phyloP scores from a whole-genome alignment of 2,329 filamentous ascomycete genomes.

The Polytolypa hystricis region DNA sequence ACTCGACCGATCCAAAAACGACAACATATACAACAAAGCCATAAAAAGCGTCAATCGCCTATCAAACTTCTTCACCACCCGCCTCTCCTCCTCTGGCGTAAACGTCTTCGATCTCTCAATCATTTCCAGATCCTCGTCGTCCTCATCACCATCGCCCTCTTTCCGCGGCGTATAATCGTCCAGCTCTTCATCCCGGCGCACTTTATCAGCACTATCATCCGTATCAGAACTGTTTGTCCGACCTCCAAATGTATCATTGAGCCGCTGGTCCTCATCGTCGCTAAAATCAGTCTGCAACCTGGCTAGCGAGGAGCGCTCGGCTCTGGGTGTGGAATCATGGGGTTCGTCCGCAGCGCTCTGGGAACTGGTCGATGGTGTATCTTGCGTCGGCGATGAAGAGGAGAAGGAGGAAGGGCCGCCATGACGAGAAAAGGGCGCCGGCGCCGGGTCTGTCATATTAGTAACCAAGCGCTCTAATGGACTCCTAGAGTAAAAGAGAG shows the following conservation, averaged over 20 bases:
- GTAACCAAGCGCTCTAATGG: no score
- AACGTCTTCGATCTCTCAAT: conserved; percentile 27
- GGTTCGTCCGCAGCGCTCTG: no score
- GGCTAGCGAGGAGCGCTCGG: no score
- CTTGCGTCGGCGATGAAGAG: conserved; percentile 18
- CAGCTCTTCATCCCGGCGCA: neutral
- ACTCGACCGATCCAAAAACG: conserved; percentile 81
- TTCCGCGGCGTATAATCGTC: conserved; percentile 4
- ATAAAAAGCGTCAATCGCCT: conserved; percentile 67
- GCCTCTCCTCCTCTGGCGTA: conserved; percentile 56
- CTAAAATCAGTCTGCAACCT: conserved; percentile 27
- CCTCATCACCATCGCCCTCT: conserved; percentile 5
- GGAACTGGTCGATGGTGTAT: conserved; percentile 24
- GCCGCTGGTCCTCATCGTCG: conserved; percentile 8
- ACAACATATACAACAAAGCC: conserved; percentile 70
- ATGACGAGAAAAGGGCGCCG: conserved; percentile 2
- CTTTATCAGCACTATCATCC: conserved; percentile 17
- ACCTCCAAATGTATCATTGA: neutral
- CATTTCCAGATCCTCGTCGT: neutral
- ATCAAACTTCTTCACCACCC: conserved; percentile 66
- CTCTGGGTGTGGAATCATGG: no score
- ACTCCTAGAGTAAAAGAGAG: no score
- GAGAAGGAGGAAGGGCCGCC: conserved; percentile 18
- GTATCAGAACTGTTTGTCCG: conserved; percentile 14
- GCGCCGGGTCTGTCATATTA: no score